Conservation (phyloP, 768 basidiomycete species). For the Lentinus tigrinus region DNA sequence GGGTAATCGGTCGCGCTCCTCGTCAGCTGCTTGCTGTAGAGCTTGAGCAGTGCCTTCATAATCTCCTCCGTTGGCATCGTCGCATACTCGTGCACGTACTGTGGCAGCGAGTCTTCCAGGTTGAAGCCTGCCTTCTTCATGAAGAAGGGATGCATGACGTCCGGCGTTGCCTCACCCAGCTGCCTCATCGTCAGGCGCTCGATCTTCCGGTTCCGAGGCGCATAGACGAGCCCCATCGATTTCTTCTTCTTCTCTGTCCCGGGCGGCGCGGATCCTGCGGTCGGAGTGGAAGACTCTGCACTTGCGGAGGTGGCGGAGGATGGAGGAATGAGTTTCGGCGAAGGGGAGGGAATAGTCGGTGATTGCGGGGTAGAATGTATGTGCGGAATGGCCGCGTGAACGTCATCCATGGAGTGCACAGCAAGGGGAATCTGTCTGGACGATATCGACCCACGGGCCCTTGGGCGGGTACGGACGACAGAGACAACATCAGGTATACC, state of each 20-base stretch:
- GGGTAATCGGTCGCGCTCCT: not conserved
- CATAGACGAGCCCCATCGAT: slow-evolving; percentile 44
- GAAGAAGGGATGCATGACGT: slow-evolving; percentile 86
- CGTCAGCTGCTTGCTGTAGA: slow-evolving; percentile 73
- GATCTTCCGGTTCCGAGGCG: slow-evolving; percentile 59
- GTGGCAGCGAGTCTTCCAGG: slow-evolving; percentile 80
- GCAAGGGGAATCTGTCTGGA: slow-evolving; percentile 4
- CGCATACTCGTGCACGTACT: slow-evolving; percentile 85
- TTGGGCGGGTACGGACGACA: slow-evolving; percentile 1
- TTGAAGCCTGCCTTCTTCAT: slow-evolving; percentile 84
- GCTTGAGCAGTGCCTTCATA: slow-evolving; percentile 71
- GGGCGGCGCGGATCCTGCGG: not conserved
- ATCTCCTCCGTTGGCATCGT: slow-evolving; percentile 82
- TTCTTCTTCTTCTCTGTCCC: slow-evolving; percentile 17
- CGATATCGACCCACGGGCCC: slow-evolving; percentile 10
- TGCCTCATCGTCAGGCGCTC: slow-evolving; percentile 84
- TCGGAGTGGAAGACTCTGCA: not conserved
- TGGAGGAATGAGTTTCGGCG: slow-evolving; percentile 2
- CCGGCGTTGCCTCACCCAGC: slow-evolving; percentile 84
- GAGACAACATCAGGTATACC: not conserved
- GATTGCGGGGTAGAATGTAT: not conserved
- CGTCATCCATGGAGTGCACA: slow-evolving; percentile 10
- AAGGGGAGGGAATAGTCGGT: not conserved
- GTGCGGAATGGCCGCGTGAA: not conserved
- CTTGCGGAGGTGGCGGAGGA: not conserved